Evolutionary conservation across 179 eudicot genomes (phyloP), one percentile per base, ranked within the genome.

Genomic region (Amaranthus tricolor): DNA sequence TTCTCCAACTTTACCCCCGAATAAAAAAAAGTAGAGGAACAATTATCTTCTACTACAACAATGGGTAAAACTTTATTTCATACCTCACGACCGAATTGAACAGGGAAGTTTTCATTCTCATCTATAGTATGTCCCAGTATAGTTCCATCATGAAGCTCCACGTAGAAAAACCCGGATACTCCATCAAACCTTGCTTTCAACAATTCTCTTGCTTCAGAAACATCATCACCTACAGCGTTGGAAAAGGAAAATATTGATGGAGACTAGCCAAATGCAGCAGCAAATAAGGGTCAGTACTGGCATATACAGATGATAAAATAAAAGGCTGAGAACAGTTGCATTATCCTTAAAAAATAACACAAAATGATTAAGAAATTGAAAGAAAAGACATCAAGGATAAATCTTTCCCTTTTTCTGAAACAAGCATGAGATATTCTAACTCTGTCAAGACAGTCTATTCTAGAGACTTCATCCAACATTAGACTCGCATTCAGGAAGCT

Each of bases 31-130:
- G 3, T 31, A 31, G 40, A 31, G 40, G 40, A 31, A 31, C 3
- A 31, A 2, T 31, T 31, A 31, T 31, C 40, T 31, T 31, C 40
- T 31, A 24, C 31, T 24, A 31, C 40, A 31, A 31, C 40, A 31
- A 31, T 31, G 40, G 40, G 40, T 31, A 31, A 67, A 69, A 43
- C 13, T 19, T 55, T 11, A 67, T 62, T 31, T 16, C 17, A 74
- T 79, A 93, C 99, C 97, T 93, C 99, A 61, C 99, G 96, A 40
- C 98, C 99, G 78, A 95, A 95, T 77, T 95, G 99, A 78, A 73
- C 86, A 51, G 98, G 94, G 62, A 95, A 93, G 76, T 85, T 85
- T 76, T 91, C 92, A 78, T 88, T 86, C 79, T 89, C 98, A 70
- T 86, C 92, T 17, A 95, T 82, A 73, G 84, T 53, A 82, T 91